These are phyloP conservation scores for Mallotus repandus DNA, from an alignment of 441 rosid genomes.

Conservation along the genomic window DNA sequence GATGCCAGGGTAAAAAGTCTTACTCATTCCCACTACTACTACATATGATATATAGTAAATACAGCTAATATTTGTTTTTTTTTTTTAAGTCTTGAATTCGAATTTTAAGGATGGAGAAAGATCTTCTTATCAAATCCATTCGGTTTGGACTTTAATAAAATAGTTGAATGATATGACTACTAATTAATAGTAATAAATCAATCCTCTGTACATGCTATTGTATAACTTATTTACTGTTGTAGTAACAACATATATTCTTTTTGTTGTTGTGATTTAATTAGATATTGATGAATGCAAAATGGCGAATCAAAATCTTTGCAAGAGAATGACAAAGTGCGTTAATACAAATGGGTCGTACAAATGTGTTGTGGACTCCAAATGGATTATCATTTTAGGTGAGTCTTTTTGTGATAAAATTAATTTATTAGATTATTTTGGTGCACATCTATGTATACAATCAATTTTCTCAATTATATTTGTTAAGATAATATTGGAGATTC, in stretches of 20 bases:
- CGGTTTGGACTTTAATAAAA: too few species aligned
- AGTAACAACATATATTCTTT: neutral
- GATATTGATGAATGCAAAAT: constrained; percentile 11
- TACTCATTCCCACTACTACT: neutral
- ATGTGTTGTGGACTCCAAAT: neutral
- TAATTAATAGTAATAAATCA: too few species aligned
- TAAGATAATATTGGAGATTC: too few species aligned
- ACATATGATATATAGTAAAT: neutral
- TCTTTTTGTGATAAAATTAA: neutral
- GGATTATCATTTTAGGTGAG: neutral
- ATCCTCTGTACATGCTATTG: too few species aligned
- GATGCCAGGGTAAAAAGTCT: constrained; percentile 29
- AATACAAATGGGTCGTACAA: neutral
- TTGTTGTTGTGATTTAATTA: neutral
- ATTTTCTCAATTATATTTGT: too few species aligned
- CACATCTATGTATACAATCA: too few species aligned
- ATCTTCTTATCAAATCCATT: too few species aligned
- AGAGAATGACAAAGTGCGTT: neutral
- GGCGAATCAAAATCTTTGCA: neutral
- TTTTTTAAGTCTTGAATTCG: too few species aligned
- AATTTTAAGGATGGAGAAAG: too few species aligned
- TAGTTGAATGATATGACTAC: too few species aligned
- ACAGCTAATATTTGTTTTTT: too few species aligned
- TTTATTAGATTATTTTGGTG: too few species aligned
- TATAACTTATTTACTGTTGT: neutral